Evolutionary conservation across 2,329 filamentous ascomycete species (phyloP).

Genomic region (Aureobasidium vineae): DNA sequence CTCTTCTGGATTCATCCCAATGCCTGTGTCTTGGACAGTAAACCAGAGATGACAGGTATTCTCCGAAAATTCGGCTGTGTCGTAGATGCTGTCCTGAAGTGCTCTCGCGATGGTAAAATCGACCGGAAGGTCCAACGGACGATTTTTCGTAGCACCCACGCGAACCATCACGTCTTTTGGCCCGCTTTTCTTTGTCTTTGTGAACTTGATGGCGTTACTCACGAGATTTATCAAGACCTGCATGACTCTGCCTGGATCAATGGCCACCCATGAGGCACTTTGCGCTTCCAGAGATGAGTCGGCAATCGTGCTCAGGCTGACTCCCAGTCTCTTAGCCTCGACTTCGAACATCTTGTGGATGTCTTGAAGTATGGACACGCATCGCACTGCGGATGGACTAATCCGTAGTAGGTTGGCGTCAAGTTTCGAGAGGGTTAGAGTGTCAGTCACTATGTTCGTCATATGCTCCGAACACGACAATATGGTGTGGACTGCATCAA

Average conservation of each 20-base stretch:
- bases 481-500: slow-evolving; percentile 34
- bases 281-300: slow-evolving; percentile 42
- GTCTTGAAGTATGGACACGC: slow-evolving; percentile 38
- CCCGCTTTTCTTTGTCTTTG: slow-evolving; percentile 38
- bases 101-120: slow-evolving; percentile 38
- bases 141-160: slow-evolving; percentile 38
- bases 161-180: slow-evolving; percentile 42
- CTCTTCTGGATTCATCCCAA: slow-evolving; percentile 39
- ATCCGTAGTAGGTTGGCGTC: slow-evolving; percentile 40
- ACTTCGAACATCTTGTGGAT: slow-evolving; percentile 42
- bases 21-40: slow-evolving; percentile 40
- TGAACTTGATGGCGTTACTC: slow-evolving; percentile 44
- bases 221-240: slow-evolving; percentile 39
- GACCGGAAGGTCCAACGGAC: slow-evolving; percentile 37
- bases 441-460: slow-evolving; percentile 48
- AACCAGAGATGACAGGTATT: slow-evolving; percentile 40
- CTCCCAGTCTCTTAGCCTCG: slow-evolving; percentile 39
- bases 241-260: slow-evolving; percentile 36
- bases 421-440: slow-evolving; percentile 45
- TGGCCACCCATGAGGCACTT: too few relatives aligned
- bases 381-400: slow-evolving; percentile 42
- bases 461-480: slow-evolving; percentile 36
- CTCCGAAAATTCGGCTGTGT: slow-evolving; percentile 41
- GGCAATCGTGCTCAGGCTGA: slow-evolving; percentile 36
- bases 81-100: slow-evolving; percentile 29